Evolutionary conservation across 306 rosid species (phyloP).

Genomic region (Casuarina equisetifolia): DNA sequence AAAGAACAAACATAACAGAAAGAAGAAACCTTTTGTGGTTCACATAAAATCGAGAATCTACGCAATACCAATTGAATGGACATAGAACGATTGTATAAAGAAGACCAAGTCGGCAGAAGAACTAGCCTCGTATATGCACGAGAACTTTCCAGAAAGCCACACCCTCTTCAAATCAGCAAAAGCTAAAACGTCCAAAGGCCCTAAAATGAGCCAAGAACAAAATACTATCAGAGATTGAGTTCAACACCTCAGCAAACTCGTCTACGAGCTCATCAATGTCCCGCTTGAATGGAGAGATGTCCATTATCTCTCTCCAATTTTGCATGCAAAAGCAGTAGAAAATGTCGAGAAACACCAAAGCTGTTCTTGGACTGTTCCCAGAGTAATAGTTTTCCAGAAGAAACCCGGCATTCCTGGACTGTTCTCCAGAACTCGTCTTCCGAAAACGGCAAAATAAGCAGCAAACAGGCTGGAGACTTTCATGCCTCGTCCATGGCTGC

Average conservation of each 20-base stretch:
- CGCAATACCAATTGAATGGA: constrained; percentile 67
- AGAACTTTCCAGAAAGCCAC: constrained; percentile 74
- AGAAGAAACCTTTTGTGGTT: constrained; percentile 5
- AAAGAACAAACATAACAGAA: not conserved
- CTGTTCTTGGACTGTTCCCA: no score
- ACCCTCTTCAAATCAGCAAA: constrained; percentile 71
- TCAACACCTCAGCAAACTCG: constrained; percentile 54
- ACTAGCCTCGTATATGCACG: constrained; percentile 72
- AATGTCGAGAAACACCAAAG: no score
- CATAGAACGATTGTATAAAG: constrained; percentile 84
- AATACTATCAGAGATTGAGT: not conserved
- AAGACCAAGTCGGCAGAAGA: constrained; percentile 71
- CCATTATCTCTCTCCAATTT: constrained; percentile 29
- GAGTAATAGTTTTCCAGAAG: no score
- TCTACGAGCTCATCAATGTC: constrained; percentile 77
- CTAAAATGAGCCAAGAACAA: not conserved
- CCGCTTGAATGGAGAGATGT: constrained; percentile 47
- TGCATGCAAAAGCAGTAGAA: not conserved
- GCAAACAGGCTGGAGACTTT: no score
- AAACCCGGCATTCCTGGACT: no score
- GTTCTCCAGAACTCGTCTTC: no score
- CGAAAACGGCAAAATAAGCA: no score
- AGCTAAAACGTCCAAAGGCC: constrained; percentile 21
- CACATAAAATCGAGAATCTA: no score
- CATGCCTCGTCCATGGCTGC: no score